Evolutionary conservation across 306 rosid genomes (phyloP).

Genomic region (Cicer cuneatum): DNA sequence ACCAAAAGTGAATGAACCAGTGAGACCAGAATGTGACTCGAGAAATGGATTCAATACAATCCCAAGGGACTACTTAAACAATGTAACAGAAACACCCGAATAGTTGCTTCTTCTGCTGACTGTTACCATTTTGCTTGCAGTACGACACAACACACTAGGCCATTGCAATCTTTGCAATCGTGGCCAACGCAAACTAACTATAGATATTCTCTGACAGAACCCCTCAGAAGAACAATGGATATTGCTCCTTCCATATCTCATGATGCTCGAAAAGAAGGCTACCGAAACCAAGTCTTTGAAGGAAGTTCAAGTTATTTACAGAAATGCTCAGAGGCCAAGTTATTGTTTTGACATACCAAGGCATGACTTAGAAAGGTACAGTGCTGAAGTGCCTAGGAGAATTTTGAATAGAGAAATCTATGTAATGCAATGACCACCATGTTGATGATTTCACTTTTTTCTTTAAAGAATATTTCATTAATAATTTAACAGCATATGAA

Average conservation of each 20-base stretch:
- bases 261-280: constrained; percentile 36
- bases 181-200: constrained; percentile 1
- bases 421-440: constrained; percentile 12
- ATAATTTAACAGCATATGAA: neutral
- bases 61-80: neutral
- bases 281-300: constrained; percentile 1
- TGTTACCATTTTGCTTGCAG: neutral
- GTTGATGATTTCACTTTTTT: constrained; percentile 22
- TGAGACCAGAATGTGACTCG: constrained; percentile 7
- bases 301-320: constrained; percentile 29
- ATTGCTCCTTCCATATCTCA: neutral
- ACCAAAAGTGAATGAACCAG: neutral
- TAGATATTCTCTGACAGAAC: constrained; percentile 12
- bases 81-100: constrained; percentile 7
- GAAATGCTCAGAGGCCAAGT: constrained; percentile 1
- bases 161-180: constrained; percentile 26
- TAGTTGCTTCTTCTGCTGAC: constrained; percentile 21
- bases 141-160: neutral
- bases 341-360: constrained; percentile 1
- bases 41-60: constrained; percentile 21
- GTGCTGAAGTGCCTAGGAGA: constrained; percentile 23
- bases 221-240: constrained; percentile 27
- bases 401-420: neutral
- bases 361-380: constrained; percentile 15
- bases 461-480: neutral